phyloP scores from a whole-genome alignment of 2,329 filamentous ascomycete species.

The Aspergillus brasiliensis region DNA sequence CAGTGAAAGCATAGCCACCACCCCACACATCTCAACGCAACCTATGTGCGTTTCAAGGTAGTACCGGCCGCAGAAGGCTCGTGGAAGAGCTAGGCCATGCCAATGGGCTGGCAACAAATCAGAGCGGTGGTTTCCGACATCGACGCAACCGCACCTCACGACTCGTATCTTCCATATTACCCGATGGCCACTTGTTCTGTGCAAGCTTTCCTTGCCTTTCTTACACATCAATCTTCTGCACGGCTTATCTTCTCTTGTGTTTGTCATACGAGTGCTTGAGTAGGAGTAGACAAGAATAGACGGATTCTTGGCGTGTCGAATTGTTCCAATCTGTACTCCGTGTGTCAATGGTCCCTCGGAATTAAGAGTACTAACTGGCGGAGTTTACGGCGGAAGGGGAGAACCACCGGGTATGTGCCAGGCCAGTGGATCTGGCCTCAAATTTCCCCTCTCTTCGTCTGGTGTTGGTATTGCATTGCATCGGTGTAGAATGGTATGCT shows the following conservation, averaged over 20 bases:
- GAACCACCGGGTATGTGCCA: background rate
- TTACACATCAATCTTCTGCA: background rate
- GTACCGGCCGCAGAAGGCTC: constrained; percentile 5
- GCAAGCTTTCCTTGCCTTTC: background rate
- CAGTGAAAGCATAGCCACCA: constrained; percentile 4
- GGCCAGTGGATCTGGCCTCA: background rate
- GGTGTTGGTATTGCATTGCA: background rate
- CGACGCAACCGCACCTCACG: constrained; percentile 22
- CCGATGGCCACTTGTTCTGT: constrained; percentile 13
- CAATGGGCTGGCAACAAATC: constrained; percentile 29
- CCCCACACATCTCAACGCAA: constrained; percentile 5
- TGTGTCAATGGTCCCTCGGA: background rate
- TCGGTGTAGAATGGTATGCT: background rate
- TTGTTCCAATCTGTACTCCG: too few relatives aligned
- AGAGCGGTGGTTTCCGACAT: constrained; percentile 9
- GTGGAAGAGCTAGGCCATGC: constrained; percentile 20
- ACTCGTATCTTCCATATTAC: constrained; percentile 11
- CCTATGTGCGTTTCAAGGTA: constrained; percentile 8
- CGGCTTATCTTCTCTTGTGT: background rate
- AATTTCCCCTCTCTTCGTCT: background rate
- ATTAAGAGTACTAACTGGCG: background rate
- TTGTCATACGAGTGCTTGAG: background rate
- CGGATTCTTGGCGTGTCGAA: too few relatives aligned
- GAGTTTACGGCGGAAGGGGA: background rate
- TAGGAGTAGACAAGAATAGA: background rate